phyloP scores from a whole-genome alignment of 129 eudicot genomes.

The Escallonia rubra region DNA sequence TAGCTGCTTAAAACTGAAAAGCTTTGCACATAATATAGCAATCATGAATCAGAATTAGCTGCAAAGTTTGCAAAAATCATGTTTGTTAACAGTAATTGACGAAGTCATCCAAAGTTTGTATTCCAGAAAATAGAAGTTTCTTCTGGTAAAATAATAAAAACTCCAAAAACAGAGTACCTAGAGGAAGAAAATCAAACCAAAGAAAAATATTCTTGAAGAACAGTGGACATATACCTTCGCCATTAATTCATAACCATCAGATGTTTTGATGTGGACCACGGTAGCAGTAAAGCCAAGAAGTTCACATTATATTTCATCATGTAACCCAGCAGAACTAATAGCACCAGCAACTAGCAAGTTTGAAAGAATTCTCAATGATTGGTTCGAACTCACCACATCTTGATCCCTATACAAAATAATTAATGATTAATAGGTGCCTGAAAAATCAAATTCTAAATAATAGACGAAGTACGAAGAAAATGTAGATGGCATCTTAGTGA shows the following conservation, averaged over 20 bases:
- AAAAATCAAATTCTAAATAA: background rate
- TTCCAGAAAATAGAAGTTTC: no score
- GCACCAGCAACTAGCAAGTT: slow-evolving; percentile 86
- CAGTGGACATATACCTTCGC: slow-evolving; percentile 49
- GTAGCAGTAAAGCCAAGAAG: slow-evolving; percentile 66
- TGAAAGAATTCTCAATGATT: slow-evolving; percentile 77
- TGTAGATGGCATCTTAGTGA: no score
- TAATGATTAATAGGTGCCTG: background rate
- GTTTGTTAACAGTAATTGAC: no score
- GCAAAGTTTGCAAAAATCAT: no score
- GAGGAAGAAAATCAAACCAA: background rate
- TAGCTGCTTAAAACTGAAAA: slow-evolving; percentile 57
- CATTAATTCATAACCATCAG: slow-evolving; percentile 53
- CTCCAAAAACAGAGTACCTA: background rate
- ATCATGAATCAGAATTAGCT: no score
- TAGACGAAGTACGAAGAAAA: no score
- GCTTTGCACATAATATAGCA: slow-evolving; percentile 47
- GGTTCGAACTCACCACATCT: slow-evolving; percentile 48
- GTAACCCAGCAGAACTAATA: slow-evolving; percentile 52
- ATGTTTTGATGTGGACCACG: slow-evolving; percentile 30
- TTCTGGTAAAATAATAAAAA: background rate
- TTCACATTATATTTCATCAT: slow-evolving; percentile 63
- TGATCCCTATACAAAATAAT: slow-evolving; percentile 59
- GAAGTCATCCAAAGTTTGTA: no score
- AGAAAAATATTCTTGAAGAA: slow-evolving; percentile 3